Percentiles rank a stretch among this genome's conserved stretches.
Conservation (phyloP, 2,329 filamentous ascomycete genomes). For the Beauveria sp. region DNA sequence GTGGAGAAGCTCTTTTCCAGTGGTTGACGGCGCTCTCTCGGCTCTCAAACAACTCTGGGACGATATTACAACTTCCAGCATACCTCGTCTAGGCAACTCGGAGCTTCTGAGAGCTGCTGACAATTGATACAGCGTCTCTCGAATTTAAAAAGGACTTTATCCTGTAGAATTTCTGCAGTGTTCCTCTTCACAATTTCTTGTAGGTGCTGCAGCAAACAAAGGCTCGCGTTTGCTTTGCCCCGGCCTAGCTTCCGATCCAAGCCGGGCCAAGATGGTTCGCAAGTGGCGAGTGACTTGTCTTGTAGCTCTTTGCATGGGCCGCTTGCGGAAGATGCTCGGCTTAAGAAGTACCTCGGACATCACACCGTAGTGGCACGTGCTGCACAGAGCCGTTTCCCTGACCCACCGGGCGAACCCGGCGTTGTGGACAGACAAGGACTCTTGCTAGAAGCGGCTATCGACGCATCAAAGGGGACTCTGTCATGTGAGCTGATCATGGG, state of each 20-base stretch:
- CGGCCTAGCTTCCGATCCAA: slow-evolving; percentile 3
- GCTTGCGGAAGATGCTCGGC: slow-evolving; percentile 5
- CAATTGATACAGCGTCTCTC: too few species aligned
- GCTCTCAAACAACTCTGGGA: too few species aligned
- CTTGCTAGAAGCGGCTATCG: slow-evolving; percentile 3
- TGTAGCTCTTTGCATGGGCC: not conserved
- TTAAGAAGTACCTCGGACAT: slow-evolving; percentile 10
- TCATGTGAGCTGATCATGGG: not conserved
- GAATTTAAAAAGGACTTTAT: too few species aligned
- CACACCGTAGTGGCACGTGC: slow-evolving; percentile 6
- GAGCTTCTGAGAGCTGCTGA: too few species aligned
- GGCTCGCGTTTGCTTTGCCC: not conserved
- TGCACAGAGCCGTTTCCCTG: not conserved
- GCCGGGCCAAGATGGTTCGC: not conserved
- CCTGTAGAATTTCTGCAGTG: too few species aligned
- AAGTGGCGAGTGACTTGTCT: not conserved
- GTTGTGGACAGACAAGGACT: not conserved
- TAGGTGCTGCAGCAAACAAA: not conserved
- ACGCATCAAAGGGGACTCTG: not conserved
- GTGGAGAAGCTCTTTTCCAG: not conserved
- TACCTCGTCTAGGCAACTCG: too few species aligned
- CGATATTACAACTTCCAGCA: too few species aligned
- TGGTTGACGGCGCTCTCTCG: not conserved
- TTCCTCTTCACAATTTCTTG: not conserved
- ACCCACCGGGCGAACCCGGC: slow-evolving; percentile 3